Percentiles rank a stretch among this genome's conserved stretches.
Conservation (phyloP, 371 early-diverging fungal genomes). For the Thermomucor indicae-seudaticae region DNA sequence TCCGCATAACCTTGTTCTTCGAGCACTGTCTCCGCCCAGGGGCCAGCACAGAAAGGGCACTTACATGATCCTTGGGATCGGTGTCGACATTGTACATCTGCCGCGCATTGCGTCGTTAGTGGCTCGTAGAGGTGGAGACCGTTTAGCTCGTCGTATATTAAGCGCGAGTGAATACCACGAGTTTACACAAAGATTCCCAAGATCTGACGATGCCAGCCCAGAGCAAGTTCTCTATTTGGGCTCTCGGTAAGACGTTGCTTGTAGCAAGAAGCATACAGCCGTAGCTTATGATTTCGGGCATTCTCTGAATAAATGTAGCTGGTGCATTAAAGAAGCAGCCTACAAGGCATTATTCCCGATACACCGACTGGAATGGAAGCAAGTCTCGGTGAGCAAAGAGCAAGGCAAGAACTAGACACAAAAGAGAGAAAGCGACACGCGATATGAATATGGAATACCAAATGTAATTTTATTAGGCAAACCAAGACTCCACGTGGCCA, state of each 20-base stretch:
- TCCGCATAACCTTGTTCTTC: no score
- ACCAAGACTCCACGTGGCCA: conserved; percentile 38
- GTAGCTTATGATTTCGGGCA: background rate
- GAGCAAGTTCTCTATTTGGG: conserved; percentile 24
- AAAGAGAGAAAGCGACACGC: background rate
- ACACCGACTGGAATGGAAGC: conserved; percentile 60
- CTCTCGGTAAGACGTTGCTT: conserved; percentile 24
- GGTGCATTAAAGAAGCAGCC: conserved; percentile 65
- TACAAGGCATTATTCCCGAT: conserved; percentile 64
- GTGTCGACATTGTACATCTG: conserved; percentile 55
- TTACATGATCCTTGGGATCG: conserved; percentile 52
- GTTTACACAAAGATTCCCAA: conserved; percentile 13
- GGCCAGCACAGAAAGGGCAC: no score
- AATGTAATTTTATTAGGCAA: conserved; percentile 48
- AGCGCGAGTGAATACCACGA: conserved; percentile 31
- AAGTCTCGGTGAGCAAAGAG: conserved; percentile 52
- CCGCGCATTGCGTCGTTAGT: conserved; percentile 35
- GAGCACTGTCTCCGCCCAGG: no score
- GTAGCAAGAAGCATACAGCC: background rate
- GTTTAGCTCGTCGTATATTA: conserved; percentile 42
- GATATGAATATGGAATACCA: no score
- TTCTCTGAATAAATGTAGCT: conserved; percentile 25
- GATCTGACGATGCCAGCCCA: conserved; percentile 1
- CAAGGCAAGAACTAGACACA: conserved; percentile 15
- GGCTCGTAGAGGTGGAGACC: conserved; percentile 22